Evolutionary conservation across 257 asterid species (phyloP).

Genomic region (Solanum pimpinellifolium): DNA sequence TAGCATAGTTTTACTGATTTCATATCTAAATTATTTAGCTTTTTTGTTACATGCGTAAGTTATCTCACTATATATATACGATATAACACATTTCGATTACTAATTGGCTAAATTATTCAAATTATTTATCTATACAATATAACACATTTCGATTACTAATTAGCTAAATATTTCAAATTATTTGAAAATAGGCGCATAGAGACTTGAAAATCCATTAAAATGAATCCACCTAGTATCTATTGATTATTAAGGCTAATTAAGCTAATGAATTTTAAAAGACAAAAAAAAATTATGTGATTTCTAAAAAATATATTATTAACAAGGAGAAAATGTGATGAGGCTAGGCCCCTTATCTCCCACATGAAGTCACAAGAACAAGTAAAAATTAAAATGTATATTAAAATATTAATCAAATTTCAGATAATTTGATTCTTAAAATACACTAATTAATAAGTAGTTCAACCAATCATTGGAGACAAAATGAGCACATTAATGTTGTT

Average conservation of each 20-base stretch:
- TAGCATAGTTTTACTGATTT: too few species aligned
- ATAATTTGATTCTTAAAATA: not conserved
- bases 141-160: not conserved
- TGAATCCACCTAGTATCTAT: not conserved
- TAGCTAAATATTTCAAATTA: not conserved
- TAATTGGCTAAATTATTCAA: not conserved
- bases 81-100: not conserved
- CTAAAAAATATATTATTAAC: too few species aligned
- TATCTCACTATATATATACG: not conserved
- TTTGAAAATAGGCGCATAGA: not conserved
- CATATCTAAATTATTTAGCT: not conserved
- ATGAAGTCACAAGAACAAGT: not conserved
- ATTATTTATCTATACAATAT: not conserved
- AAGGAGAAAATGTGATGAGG: not conserved
- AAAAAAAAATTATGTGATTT: too few species aligned
- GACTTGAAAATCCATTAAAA: not conserved
- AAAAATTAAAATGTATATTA: not conserved
- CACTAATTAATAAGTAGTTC: not conserved
- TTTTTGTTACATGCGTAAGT: not conserved
- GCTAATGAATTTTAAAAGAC: not conserved
- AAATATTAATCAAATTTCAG: not conserved
- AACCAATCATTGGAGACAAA: not conserved
- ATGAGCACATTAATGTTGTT: not conserved
- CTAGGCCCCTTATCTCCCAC: too few species aligned
- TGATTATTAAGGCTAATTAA: not conserved